Base-by-base conservation (phyloP, 306 rosid species). In the Ammopiptanthus mongolicus region DNA sequence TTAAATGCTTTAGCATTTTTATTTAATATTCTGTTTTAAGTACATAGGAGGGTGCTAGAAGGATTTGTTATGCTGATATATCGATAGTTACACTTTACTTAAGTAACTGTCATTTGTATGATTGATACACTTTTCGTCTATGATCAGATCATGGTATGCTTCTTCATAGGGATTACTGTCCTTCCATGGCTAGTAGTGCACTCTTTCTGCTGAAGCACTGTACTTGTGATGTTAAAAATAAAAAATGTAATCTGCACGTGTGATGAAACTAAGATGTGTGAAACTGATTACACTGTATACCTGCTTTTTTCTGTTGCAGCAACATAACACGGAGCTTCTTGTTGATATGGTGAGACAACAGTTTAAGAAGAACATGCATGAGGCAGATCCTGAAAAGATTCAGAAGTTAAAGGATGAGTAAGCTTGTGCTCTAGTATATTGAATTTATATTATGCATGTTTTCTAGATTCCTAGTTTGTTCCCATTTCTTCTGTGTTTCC, bases 381-480 rank as follows among this genome's bases (percentile, higher is more conserved):
- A 95, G 88, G 85, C 89, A 42, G 97, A 95, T 70, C 99, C 97
- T 0, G 97, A 90, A 41, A 95, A 81, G 84, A 90, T 95, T 85
- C 97, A 92, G 62, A 86, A 87, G 77, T 55, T 86, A 6, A 95
- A 90, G 91, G 99, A 95, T 72, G 90, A 92, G 98, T 94, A 86
- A 80, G 98, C 73, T 82, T 85, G 39, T 50, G 29, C 31, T 71
- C 33, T 71, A 63, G 66, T 75, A 33, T 52, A 19, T 48, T 71
- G 74, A 29, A 52, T 65, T 36, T 47, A 31, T 76, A 15, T 74
- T 62, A 23, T 69, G 61, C 76, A 19, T 72, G 25, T 73, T 57
- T 73, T 64, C 55, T 51, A 68, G 17, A 37, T 73, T 72, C 47
- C 37, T 44, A 36, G 31, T 52, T 21, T 17, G 58, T 19, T 18